Evolutionary conservation across 805 yeast genomes (phyloP), one percentile per base, ranked within the genome.

Genomic region (Suhomyces xylopsoci): DNA sequence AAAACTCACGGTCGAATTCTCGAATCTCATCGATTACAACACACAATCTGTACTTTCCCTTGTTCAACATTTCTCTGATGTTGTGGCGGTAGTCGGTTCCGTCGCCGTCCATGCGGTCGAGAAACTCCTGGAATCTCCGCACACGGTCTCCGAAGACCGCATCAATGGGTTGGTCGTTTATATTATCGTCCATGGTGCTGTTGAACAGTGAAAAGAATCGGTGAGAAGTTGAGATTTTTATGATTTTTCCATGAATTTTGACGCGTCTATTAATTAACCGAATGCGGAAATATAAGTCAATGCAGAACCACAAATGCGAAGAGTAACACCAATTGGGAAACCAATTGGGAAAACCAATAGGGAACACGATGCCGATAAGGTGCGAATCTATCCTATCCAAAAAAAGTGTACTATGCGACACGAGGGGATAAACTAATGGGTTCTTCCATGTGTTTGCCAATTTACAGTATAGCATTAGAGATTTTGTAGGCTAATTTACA

Each of bases 11-110:
- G 70, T 92, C 96, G 64, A 88, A 92, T 48, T 85, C 92, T 60
- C 97, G 80, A 17, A 94, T 67, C 58, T 93, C 97, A 69, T 94
- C 99, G 43, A 94, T 76, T 14, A 91, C 83, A 2, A 93, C 85
- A 2, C 79, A 74, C 44, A 93, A 74, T 62, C 99, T 79, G 56
- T 81, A 80, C 51, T 79, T 78, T 46, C 85, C 85, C 60, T 82
- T 81, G 56, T 78, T 76, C 47, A 92, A 82, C 88, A 94, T 85
- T 32, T 82, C 78, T 58, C 85, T 82, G 58, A 94, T 87, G 48
- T 80, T 81, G 49, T 82, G 87, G 57, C 83, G 80, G 70, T 91
- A 89, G 56, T 83, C 81, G 0, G 87, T 79, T 41, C 80, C 78
- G 17, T 74, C 77, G 52, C 80, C 80, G 52, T 62, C 66, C 51